Evolutionary conservation across 768 basidiomycete genomes (phyloP).

Genomic region (Collybia sp.): DNA sequence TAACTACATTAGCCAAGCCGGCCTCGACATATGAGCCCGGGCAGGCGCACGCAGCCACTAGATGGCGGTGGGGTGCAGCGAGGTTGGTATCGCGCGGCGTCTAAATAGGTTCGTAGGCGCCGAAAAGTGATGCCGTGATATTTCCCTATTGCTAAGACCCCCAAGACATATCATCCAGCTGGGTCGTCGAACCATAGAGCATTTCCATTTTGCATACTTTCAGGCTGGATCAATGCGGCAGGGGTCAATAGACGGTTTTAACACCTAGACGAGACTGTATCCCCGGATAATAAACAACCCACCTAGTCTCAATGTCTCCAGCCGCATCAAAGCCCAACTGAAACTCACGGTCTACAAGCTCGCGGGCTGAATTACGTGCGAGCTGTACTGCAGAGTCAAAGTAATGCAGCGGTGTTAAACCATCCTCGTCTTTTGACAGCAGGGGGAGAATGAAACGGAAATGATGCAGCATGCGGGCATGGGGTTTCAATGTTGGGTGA

Average conservation of each 20-base stretch:
- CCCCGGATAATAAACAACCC: constrained; percentile 13
- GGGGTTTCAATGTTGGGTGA: constrained; percentile 65
- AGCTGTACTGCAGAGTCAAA: constrained; percentile 77
- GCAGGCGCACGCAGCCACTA: too few relatives aligned
- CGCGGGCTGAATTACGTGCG: constrained; percentile 53
- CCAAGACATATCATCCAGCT: constrained; percentile 21
- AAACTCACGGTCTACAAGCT: constrained; percentile 68
- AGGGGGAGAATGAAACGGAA: constrained; percentile 74
- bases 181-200: constrained; percentile 50
- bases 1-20: too few relatives aligned
- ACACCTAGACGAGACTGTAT: neutral
- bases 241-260: neutral
- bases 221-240: constrained; percentile 32
- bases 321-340: constrained; percentile 58
- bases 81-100: neutral
- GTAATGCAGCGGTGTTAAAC: constrained; percentile 66
- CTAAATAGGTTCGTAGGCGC: too few relatives aligned
- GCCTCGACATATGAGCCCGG: too few relatives aligned
- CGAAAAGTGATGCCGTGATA: too few relatives aligned
- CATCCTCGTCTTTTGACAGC: constrained; percentile 51
- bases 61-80: too few relatives aligned
- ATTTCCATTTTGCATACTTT: constrained; percentile 63
- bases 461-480: constrained; percentile 74
- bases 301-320: constrained; percentile 59
- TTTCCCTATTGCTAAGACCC: constrained; percentile 7